Percentiles rank a stretch among this genome's conserved stretches.
phyloP scores from a whole-genome alignment of 208 protist genomes.

The Phytomonas francai region DNA sequence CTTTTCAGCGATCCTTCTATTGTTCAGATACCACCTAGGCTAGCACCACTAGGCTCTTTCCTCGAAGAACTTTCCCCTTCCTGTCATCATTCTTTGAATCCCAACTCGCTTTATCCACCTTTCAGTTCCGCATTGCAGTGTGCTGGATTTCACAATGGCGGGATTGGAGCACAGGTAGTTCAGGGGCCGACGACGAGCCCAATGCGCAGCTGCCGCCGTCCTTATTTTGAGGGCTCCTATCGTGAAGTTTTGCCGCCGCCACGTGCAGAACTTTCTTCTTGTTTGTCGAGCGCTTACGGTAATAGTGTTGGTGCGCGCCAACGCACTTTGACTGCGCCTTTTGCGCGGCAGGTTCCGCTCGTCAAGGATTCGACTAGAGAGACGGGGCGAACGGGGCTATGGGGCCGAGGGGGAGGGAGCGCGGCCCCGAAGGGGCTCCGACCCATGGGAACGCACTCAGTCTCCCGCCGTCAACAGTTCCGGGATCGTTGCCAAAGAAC shows the following conservation, averaged over 20 bases:
- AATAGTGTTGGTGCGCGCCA: background rate
- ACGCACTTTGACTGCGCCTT: background rate
- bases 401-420: background rate
- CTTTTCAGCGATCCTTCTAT: background rate
- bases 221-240: background rate
- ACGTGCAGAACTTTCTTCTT: background rate
- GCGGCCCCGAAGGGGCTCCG: background rate
- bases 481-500: slow-evolving; percentile 20
- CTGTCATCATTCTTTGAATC: background rate
- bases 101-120: background rate
- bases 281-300: background rate
- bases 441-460: background rate
- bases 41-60: background rate
- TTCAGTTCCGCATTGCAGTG: background rate
- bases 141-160: background rate
- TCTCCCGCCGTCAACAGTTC: slow-evolving; percentile 22
- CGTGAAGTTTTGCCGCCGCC: background rate
- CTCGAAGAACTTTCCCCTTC: background rate
- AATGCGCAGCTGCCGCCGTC: background rate
- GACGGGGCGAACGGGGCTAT: background rate
- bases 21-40: background rate
- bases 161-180: background rate
- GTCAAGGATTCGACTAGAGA: background rate
- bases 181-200: background rate
- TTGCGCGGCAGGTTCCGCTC: background rate